phyloP scores from a whole-genome alignment of 78 protist species.

The slime mould (Dictyostelium discoideum) region DNA sequence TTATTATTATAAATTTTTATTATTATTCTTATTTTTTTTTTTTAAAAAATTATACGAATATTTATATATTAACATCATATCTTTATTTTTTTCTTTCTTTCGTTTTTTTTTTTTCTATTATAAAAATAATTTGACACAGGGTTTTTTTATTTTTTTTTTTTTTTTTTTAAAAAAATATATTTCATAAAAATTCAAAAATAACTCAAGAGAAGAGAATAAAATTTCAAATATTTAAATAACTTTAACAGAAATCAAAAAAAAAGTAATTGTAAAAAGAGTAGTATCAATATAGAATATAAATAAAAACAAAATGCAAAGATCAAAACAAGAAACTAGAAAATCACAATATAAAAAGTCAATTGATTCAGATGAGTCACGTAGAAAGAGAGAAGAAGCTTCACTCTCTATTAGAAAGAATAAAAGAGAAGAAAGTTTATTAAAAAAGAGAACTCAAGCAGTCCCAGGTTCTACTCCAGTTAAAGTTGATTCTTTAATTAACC shows the following conservation, averaged over 20 bases:
- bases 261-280: not conserved
- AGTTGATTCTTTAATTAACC: not conserved
- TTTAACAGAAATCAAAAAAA: not conserved
- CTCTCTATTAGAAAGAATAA: slow-evolving; percentile 91
- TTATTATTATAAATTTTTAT: no score
- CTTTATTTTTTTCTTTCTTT: not conserved
- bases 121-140: not conserved
- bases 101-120: no score
- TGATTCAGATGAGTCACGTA: slow-evolving; percentile 82
- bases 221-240: not conserved
- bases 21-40: no score
- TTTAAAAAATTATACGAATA: not conserved
- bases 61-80: not conserved
- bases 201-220: not conserved
- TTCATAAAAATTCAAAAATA: no score
- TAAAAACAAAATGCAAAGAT: not conserved
- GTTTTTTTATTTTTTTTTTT: no score
- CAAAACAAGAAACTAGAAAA: slow-evolving; percentile 52
- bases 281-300: not conserved
- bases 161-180: no score
- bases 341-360: slow-evolving; percentile 54
- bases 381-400: slow-evolving; percentile 85
- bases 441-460: slow-evolving; percentile 74
- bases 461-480: not conserved
- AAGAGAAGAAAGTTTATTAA: slow-evolving; percentile 81